Evolutionary conservation across 116 monocot species (phyloP).

Genomic region (Thalassia testudinum): DNA sequence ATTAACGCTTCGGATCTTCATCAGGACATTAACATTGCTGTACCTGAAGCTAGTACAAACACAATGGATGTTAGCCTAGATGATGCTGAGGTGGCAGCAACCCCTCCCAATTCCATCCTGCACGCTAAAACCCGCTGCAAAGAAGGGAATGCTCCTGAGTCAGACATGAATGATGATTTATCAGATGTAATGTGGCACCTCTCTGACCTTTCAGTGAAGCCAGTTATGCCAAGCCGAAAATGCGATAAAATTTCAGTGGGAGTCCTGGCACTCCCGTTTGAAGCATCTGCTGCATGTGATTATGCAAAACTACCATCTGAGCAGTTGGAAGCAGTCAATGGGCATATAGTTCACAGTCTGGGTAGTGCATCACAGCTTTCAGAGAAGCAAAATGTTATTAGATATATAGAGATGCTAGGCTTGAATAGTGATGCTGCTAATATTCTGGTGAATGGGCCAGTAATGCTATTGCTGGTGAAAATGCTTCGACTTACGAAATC

Average conservation of each 20-base stretch:
- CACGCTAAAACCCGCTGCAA: slow-evolving; percentile 34
- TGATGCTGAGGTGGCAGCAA: slow-evolving; percentile 23
- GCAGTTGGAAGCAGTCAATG: slow-evolving; percentile 41
- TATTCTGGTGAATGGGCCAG: slow-evolving; percentile 65
- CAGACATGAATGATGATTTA: slow-evolving; percentile 14
- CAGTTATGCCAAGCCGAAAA: slow-evolving; percentile 81
- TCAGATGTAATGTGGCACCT: slow-evolving; percentile 67
- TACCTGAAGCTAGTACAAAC: slow-evolving; percentile 1
- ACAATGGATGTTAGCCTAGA: slow-evolving; percentile 7
- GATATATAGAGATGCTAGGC: slow-evolving; percentile 78
- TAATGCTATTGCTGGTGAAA: slow-evolving; percentile 79
- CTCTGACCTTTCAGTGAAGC: slow-evolving; percentile 77
- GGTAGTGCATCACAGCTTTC: slow-evolving; percentile 48
- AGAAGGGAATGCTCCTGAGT: slow-evolving; percentile 20
- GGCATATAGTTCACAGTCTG: slow-evolving; percentile 45
- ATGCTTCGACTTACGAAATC: slow-evolving; percentile 79
- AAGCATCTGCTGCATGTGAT: slow-evolving; percentile 40
- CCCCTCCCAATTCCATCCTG: slow-evolving; percentile 25
- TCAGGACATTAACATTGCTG: slow-evolving; percentile 10
- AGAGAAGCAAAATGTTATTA: slow-evolving; percentile 72
- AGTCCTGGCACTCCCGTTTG: slow-evolving; percentile 43
- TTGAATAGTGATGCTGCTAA: slow-evolving; percentile 82
- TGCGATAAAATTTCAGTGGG: slow-evolving; percentile 46
- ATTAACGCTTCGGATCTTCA: slow-evolving; percentile 14
- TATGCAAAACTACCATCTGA: slow-evolving; percentile 62